Evolutionary conservation across 2,329 filamentous ascomycete genomes (phyloP).

Genomic region (Neofusicoccum ribis): DNA sequence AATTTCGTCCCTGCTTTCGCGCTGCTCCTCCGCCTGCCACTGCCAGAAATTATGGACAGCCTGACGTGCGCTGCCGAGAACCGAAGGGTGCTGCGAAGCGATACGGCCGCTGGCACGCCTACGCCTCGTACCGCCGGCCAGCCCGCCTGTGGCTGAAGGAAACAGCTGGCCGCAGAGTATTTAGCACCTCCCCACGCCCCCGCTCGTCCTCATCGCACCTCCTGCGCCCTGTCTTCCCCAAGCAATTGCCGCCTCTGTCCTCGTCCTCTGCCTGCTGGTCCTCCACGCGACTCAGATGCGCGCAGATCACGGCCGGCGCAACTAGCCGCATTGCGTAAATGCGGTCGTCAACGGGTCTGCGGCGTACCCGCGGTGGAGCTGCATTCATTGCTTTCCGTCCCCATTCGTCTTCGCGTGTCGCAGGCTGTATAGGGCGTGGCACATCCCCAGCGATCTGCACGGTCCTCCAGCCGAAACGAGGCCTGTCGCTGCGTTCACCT

Average conservation of each 20-base stretch:
- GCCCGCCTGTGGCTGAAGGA: constrained; percentile 8
- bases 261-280: background rate
- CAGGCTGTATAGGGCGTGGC: constrained; percentile 10
- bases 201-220: background rate
- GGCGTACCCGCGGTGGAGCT: constrained; percentile 13
- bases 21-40: background rate
- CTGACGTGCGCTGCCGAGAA: constrained; percentile 9
- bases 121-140: constrained; percentile 7
- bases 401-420: constrained; percentile 5
- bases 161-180: background rate
- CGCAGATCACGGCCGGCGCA: background rate
- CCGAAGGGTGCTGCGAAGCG: constrained; percentile 2
- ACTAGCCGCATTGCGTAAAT: constrained; percentile 13
- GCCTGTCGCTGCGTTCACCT: background rate
- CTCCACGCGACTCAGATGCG: constrained; percentile 4
- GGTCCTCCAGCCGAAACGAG: background rate
- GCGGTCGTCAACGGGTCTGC: constrained; percentile 3
- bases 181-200: background rate
- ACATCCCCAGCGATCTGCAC: background rate
- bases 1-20: background rate
- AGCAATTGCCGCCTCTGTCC: background rate
- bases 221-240: background rate
- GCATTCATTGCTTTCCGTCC: constrained; percentile 2
- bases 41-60: constrained; percentile 15
- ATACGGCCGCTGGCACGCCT: constrained; percentile 4